Base-by-base conservation (phyloP, 176 grass and related monocot species). In the Oryza meridionalis region DNA sequence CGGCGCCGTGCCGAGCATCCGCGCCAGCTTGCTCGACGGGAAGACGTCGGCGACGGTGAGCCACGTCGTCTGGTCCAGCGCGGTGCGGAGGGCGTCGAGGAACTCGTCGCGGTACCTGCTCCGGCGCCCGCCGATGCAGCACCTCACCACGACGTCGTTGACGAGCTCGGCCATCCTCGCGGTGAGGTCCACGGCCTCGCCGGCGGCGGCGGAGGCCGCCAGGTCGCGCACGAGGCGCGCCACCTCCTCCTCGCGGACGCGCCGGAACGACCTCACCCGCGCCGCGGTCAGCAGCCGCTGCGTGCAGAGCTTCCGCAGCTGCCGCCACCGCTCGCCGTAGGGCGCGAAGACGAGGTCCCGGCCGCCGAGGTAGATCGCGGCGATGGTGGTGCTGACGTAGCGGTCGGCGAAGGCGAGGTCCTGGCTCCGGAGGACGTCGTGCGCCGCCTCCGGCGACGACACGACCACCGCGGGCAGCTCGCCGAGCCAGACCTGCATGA, bases 231-330 rank as follows among this genome's bases (percentile, higher is more conserved):
- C 0, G 33, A 77, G 8, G 13, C 82, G 64, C 46, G 82, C 73
- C 64, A 43, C 64, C 82, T 84, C 73, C 19, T 77, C 82, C 82
- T 84, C 82, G 1, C 82, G 73, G 73, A 77, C 15, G 73, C 64
- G 9, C 0, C 14, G 72, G 73, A 84, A 59, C 47, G 82, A 42
- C 66, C 59, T 40, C 72, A 86, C 88, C 17, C 78, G 31, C 4
- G 72, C 22, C 2, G 13, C 11, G 79, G 58, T 82, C 24, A 90
- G 67, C 19, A 90, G 46, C 31, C 86, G 72, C n/a, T 19, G 5
- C 16, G 51, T 19, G 17, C 51, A 55, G 51, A 55, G 51, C 51
- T 55, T 55, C 51, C 17, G 14, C 16, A 55, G 51, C 16, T 6
- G 51, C 5, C 16, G 51, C 51, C 15, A 53, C 50, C 50, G 14